phyloP scores from a whole-genome alignment of 2,329 filamentous ascomycete species.

The Drechslera avenae region DNA sequence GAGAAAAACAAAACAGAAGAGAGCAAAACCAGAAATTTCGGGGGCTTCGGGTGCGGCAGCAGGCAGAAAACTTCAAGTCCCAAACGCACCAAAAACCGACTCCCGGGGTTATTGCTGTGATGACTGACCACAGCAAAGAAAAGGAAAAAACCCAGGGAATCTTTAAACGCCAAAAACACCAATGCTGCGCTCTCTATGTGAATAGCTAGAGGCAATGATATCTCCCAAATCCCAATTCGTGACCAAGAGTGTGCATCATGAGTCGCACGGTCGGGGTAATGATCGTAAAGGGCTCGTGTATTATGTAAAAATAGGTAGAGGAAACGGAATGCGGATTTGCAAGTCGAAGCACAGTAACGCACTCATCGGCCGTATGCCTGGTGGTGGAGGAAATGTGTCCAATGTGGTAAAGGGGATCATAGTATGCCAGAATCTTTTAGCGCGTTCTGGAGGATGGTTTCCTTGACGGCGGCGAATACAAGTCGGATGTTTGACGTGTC shows the following conservation, averaged over 20 bases:
- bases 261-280: constrained; percentile 36
- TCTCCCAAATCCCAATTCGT: constrained; percentile 44
- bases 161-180: constrained; percentile 44
- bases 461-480: constrained; percentile 97
- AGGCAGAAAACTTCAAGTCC: background rate
- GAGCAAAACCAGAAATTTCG: background rate
- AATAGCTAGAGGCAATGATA: constrained; percentile 46
- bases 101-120: too few species aligned
- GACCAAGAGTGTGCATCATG: constrained; percentile 38
- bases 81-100: background rate
- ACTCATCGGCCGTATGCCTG: constrained; percentile 37
- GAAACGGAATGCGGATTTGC: constrained; percentile 7
- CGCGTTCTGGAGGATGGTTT: constrained; percentile 97
- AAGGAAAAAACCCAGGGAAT: constrained; percentile 32
- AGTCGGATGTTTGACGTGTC: constrained; percentile 98
- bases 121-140: background rate
- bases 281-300: constrained; percentile 45
- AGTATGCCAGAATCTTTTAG: constrained; percentile 98
- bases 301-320: constrained; percentile 38
- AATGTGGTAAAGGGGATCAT: constrained; percentile 32
- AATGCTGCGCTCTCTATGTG: constrained; percentile 45
- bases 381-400: constrained; percentile 32
- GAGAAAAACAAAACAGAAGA: background rate
- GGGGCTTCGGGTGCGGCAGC: background rate
- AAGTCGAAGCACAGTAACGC: constrained; percentile 3